Conservation (phyloP, 306 rosid genomes). For the Rosa lucieae region DNA sequence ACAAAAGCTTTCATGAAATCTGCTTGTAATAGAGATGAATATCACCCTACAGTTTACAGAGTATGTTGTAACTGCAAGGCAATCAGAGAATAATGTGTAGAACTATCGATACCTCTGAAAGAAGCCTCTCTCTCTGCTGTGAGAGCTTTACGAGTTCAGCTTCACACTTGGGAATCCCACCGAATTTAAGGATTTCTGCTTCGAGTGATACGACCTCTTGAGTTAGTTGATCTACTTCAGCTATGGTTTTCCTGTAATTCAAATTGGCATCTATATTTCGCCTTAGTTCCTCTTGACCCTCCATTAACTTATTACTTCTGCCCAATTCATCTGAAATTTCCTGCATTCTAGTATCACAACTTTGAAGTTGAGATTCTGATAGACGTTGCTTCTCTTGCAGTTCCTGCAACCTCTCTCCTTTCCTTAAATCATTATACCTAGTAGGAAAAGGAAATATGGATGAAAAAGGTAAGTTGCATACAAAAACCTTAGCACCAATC, state of each 20-base stretch:
- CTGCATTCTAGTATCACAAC: conserved; percentile 54
- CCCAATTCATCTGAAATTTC: conserved; percentile 59
- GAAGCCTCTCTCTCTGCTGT: conserved; percentile 79
- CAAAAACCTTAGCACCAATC: conserved; percentile 10
- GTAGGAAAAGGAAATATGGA: conserved; percentile 19
- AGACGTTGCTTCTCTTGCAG: conserved; percentile 58
- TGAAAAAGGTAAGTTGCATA: conserved; percentile 27
- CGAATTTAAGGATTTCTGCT: conserved; percentile 61
- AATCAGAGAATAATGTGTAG: conserved; percentile 11
- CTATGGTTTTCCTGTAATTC: conserved; percentile 80
- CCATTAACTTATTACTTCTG: conserved; percentile 55
- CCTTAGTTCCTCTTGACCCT: conserved; percentile 55
- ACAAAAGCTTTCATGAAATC: neutral
- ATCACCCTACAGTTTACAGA: neutral
- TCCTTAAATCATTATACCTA: conserved; percentile 67
- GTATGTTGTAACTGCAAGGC: conserved; percentile 1
- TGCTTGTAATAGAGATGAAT: neutral
- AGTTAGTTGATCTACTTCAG: conserved; percentile 66
- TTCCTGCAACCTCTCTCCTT: conserved; percentile 71
- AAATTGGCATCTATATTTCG: conserved; percentile 77
- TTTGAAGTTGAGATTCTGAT: conserved; percentile 63
- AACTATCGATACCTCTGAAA: conserved; percentile 63
- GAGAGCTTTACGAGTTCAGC: conserved; percentile 64
- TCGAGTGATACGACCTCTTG: conserved; percentile 73
- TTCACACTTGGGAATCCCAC: conserved; percentile 53